Conservation (phyloP, 305 asterid genomes). For the Withania somnifera region DNA sequence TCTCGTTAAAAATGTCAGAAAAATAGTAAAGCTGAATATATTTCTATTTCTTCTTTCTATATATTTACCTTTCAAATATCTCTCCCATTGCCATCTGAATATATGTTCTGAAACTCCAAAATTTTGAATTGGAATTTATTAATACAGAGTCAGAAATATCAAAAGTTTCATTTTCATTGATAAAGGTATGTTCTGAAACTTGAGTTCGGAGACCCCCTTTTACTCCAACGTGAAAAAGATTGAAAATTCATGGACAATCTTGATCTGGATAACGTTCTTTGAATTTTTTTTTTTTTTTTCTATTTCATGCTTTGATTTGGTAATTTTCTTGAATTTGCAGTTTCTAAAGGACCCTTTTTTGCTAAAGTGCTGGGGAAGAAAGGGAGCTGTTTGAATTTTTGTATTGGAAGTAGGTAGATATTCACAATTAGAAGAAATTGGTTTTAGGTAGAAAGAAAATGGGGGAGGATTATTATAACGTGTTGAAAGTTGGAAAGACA, state of each 20-base stretch:
- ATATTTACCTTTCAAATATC: background rate
- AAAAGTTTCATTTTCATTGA: background rate
- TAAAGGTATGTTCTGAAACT: background rate
- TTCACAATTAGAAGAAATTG: background rate
- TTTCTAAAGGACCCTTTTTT: background rate
- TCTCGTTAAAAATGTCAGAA: slow-evolving; percentile 8
- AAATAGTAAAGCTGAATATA: background rate
- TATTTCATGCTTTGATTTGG: background rate
- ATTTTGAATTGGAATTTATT: background rate
- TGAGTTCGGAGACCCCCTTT: background rate
- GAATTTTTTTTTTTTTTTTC: too few species aligned
- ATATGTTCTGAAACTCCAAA: too few species aligned
- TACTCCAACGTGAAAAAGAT: background rate
- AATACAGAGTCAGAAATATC: background rate
- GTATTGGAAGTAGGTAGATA: background rate
- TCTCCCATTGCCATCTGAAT: too few species aligned
- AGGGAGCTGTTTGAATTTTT: background rate
- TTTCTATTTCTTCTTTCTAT: background rate
- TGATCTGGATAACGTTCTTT: background rate
- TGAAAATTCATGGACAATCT: background rate
- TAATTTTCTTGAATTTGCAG: background rate
- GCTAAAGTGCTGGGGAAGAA: background rate
- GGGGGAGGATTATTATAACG: slow-evolving; percentile 78
- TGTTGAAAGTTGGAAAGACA: slow-evolving; percentile 49
- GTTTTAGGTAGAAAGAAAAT: slow-evolving; percentile 8